Conservation (phyloP, 192 early-diverging fungal genomes). For the Entomortierella beljakovae region DNA sequence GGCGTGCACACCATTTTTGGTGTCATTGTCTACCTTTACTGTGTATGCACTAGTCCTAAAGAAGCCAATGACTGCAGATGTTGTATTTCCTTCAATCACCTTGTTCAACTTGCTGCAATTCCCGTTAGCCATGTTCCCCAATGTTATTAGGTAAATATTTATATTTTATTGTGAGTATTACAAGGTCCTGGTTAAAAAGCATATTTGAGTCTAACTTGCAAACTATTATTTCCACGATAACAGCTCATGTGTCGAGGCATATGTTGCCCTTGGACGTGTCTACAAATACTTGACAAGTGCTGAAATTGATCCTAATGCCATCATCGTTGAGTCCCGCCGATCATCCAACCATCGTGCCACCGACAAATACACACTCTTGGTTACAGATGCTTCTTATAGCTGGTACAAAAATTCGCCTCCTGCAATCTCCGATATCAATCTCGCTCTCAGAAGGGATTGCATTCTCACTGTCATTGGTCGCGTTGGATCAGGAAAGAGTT, state of each 20-base stretch:
- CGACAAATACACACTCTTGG: slow-evolving; percentile 38
- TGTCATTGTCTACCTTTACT: slow-evolving; percentile 86
- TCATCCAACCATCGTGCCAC: slow-evolving; percentile 3
- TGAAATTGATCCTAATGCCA: slow-evolving; percentile 66
- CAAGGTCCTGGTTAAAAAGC: too few relatives aligned
- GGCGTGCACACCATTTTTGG: slow-evolving; percentile 89
- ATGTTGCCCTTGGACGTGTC: slow-evolving; percentile 84
- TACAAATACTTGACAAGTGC: slow-evolving; percentile 79
- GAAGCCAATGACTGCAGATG: slow-evolving; percentile 72
- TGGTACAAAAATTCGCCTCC: slow-evolving; percentile 39
- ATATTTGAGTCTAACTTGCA: too few relatives aligned
- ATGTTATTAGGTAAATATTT: slow-evolving; percentile 72
- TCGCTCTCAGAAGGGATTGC: slow-evolving; percentile 36
- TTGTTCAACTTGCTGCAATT: slow-evolving; percentile 95
- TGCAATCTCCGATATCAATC: slow-evolving; percentile 31
- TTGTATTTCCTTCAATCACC: slow-evolving; percentile 89
- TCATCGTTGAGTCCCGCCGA: slow-evolving; percentile 25
- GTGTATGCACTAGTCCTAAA: slow-evolving; percentile 73
- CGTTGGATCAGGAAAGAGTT: slow-evolving; percentile 68
- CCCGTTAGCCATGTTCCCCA: slow-evolving; percentile 88
- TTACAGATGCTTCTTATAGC: slow-evolving; percentile 36
- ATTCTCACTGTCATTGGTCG: slow-evolving; percentile 38
- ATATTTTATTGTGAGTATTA: too few relatives aligned
- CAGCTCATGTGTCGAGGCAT: slow-evolving; percentile 74
- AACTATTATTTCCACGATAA: not conserved